Base-by-base conservation (phyloP, 2,329 filamentous ascomycete species). In the Elsinoe arachidis region DNA sequence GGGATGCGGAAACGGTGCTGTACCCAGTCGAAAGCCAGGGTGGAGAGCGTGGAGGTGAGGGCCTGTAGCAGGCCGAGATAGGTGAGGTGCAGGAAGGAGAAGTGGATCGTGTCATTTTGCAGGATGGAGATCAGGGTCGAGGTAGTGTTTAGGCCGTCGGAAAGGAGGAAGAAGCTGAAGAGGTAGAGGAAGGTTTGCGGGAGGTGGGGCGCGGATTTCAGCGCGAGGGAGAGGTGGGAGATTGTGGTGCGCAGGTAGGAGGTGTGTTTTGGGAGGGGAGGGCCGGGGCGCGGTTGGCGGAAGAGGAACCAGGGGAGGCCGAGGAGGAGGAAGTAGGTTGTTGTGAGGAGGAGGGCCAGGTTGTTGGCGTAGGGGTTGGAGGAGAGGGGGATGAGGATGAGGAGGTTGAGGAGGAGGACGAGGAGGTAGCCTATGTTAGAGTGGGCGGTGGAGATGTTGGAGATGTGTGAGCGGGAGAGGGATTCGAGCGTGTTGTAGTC, bases 71-170 rank as follows among this genome's bases (percentile, higher is more conserved):
- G 11, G 10, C 57, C 57, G 7, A 87, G 76, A 63, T 87, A 87
- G 0, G 83, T 86, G 5, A 86, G 67, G 49, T 82, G 77, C 23
- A 87, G 71, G 0, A 82, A 84, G 64, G 85, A 82, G 68, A 86
- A 87, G 2, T 76, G 74, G 2, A 87, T 82, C 3, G 86, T 78
- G 35, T 75, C 75, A 62, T 86, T 86, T 64, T 87, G 85, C 4
- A 86, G 69, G 0, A 83, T 87, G 0, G 73, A 76, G 33, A 87
- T 82, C 19, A 87, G 83, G 0, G 85, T 87, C 4, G 86, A 81
- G 0, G 84, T 86, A 0, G 85, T 88, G 67, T 87, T 87, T 35
- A 87, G 73, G 1, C 80, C 83, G 68, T 87, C 85, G n/a, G 82
- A 84, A 0, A 87, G 77, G 1, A 87, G 73, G 65, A 87, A 87